phyloP scores from a whole-genome alignment of 371 early-diverging fungal genomes.

The Rhizopus delemar region DNA sequence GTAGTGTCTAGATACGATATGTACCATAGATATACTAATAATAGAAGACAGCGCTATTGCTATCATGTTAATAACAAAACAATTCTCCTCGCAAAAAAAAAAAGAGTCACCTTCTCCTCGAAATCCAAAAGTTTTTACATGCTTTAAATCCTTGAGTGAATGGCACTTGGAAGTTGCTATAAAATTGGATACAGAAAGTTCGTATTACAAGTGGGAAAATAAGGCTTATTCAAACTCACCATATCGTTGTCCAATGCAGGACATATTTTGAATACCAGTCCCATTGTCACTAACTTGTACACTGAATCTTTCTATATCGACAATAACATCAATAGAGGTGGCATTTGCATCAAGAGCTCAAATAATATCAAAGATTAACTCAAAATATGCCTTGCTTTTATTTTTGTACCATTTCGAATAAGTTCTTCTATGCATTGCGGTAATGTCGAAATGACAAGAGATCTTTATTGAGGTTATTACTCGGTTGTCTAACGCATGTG shows the following conservation, averaged over 20 bases:
- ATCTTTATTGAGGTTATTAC: conserved; percentile 18
- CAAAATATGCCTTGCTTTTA: not conserved
- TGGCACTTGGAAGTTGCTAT: conserved; percentile 62
- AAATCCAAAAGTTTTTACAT: conserved; percentile 63
- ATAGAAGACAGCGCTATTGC: conserved; percentile 59
- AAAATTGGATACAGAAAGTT: not conserved
- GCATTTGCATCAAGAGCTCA: conserved; percentile 67
- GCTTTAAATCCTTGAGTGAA: conserved; percentile 41
- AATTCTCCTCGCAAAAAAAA: too few relatives aligned
- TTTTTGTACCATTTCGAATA: conserved; percentile 55
- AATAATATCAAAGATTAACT: not conserved
- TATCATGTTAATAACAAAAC: not conserved
- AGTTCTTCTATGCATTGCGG: conserved; percentile 62
- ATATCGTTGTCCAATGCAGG: conserved; percentile 54
- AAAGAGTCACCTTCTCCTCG: conserved; percentile 64
- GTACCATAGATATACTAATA: conserved; percentile 54
- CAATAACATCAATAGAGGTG: conserved; percentile 45
- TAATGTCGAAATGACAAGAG: conserved; percentile 52
- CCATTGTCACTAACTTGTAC: conserved; percentile 71
- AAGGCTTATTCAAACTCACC: conserved; percentile 34
- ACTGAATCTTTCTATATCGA: conserved; percentile 48
- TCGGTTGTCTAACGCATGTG: not conserved
- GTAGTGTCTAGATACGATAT: conserved; percentile 56
- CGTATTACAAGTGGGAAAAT: not conserved
- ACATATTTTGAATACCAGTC: conserved; percentile 56